phyloP scores from a whole-genome alignment of 495 filamentous ascomycete genomes.

The Podospora appendiculata region DNA sequence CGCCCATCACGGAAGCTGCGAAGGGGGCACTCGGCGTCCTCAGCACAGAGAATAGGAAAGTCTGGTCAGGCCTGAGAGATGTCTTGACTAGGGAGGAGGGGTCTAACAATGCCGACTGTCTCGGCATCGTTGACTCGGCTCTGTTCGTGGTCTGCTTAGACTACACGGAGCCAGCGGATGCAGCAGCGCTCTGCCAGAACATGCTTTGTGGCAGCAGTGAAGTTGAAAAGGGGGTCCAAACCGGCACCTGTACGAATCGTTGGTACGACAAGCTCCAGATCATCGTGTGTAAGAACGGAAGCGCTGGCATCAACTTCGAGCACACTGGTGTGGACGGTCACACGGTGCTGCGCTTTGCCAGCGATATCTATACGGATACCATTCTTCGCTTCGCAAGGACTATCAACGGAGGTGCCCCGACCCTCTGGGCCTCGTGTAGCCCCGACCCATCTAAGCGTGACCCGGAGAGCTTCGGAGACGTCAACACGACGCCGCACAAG shows the following conservation, averaged over 20 bases:
- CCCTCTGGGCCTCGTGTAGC: constrained; percentile 81
- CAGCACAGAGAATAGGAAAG: constrained; percentile 92
- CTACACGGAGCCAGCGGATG: constrained; percentile 74
- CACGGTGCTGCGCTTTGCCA: constrained; percentile 92
- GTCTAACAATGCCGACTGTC: constrained; percentile 91
- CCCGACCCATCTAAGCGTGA: constrained; percentile 94
- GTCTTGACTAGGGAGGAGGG: constrained; percentile 77
- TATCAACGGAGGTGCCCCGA: constrained; percentile 92
- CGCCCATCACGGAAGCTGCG: constrained; percentile 85
- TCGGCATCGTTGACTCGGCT: constrained; percentile 90
- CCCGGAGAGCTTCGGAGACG: constrained; percentile 87
- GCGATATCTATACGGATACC: constrained; percentile 95
- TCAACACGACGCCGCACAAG: constrained; percentile 89
- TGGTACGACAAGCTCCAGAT: constrained; percentile 99
- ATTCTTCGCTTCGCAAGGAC: constrained; percentile 92
- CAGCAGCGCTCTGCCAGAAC: constrained; percentile 81
- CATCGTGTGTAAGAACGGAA: constrained; percentile 98
- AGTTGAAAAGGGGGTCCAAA: constrained; percentile 86
- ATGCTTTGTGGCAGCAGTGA: constrained; percentile 96
- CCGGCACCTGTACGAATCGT: constrained; percentile 94
- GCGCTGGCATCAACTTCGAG: constrained; percentile 97
- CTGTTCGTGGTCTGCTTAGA: constrained; percentile 90
- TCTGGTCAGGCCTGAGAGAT: constrained; percentile 88
- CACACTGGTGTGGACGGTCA: constrained; percentile 98
- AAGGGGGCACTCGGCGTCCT: constrained; percentile 90